Percentiles rank a stretch among this genome's conserved stretches.
phyloP scores from a whole-genome alignment of 2,329 filamentous ascomycete species.

The Trichophyton verrucosum region DNA sequence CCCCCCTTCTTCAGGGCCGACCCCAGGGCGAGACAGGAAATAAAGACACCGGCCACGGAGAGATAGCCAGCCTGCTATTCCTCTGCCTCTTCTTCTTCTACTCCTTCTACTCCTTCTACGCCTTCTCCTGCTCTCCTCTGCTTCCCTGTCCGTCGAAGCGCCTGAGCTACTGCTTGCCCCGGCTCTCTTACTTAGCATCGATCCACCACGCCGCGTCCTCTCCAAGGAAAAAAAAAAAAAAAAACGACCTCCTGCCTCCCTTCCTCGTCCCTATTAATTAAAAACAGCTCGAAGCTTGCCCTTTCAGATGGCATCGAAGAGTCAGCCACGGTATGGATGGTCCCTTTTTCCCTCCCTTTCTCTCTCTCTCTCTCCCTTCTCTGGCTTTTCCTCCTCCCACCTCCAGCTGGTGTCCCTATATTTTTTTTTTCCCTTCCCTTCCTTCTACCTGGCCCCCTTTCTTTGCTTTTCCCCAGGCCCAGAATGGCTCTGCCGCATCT shows the following conservation, averaged over 20 bases:
- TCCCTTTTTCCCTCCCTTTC: not conserved
- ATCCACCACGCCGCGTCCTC: not conserved
- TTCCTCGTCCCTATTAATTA: not conserved
- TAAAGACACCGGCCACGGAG: too few species aligned
- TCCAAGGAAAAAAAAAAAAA: too few species aligned
- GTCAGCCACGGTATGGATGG: conserved; percentile 10
- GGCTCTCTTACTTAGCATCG: not conserved
- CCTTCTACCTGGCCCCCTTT: not conserved
- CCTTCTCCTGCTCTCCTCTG: not conserved
- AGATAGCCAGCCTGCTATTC: too few species aligned
- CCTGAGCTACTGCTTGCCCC: not conserved
- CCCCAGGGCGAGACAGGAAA: too few species aligned
- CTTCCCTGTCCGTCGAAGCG: conserved; percentile 2
- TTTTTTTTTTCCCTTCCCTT: not conserved
- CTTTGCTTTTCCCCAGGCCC: not conserved
- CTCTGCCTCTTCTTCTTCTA: too few species aligned
- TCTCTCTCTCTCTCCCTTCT: not conserved
- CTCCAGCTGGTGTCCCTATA: not conserved
- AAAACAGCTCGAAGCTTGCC: not conserved
- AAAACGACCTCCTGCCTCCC: not conserved
- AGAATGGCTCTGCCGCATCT: not conserved
- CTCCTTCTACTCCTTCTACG: not conserved
- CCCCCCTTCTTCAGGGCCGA: not conserved
- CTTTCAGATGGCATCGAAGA: conserved; percentile 8
- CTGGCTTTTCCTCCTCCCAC: not conserved